These are phyloP conservation scores for Pleurotus pulmonarius DNA, from an alignment of 768 basidiomycete genomes.

Conservation along the genomic window DNA sequence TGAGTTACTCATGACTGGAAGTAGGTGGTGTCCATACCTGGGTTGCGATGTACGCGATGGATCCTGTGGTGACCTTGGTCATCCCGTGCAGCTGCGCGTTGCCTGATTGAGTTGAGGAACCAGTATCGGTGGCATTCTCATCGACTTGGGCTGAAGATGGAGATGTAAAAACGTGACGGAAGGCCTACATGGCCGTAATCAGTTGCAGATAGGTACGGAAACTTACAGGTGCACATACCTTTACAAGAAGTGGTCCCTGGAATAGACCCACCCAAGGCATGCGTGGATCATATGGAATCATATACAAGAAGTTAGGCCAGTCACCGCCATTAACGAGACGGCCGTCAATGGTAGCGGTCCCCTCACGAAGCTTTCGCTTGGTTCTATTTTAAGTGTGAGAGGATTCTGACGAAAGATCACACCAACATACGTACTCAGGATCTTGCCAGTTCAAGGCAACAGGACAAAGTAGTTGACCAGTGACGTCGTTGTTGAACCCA, in stretches of 20 bases:
- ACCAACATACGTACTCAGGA: slow-evolving; percentile 16
- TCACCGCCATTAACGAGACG: neutral
- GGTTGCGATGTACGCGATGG: slow-evolving; percentile 7
- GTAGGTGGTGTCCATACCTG: neutral
- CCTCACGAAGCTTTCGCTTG: neutral
- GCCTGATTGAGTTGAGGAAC: slow-evolving; percentile 2
- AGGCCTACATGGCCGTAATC: neutral
- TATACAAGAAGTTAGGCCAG: neutral
- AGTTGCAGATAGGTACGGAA: neutral
- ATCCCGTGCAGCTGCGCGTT: slow-evolving; percentile 8
- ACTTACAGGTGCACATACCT: neutral
- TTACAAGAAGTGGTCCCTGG: neutral
- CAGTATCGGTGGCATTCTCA: neutral
- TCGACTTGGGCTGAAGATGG: neutral
- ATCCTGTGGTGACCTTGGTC: slow-evolving; percentile 8
- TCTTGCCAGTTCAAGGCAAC: slow-evolving; percentile 17
- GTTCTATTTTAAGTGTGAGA: too few species aligned
- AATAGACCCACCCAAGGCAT: neutral
- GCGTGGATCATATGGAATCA: neutral
- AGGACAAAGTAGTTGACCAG: slow-evolving; percentile 17
- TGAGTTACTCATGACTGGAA: neutral
- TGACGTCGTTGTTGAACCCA: slow-evolving; percentile 16
- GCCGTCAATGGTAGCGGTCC: neutral
- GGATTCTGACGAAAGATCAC: too few species aligned
- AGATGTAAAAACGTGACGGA: neutral